These are phyloP conservation scores for Eimeria sp. DNA, from an alignment of 169 alveolate species.

Conservation along the genomic window DNA sequence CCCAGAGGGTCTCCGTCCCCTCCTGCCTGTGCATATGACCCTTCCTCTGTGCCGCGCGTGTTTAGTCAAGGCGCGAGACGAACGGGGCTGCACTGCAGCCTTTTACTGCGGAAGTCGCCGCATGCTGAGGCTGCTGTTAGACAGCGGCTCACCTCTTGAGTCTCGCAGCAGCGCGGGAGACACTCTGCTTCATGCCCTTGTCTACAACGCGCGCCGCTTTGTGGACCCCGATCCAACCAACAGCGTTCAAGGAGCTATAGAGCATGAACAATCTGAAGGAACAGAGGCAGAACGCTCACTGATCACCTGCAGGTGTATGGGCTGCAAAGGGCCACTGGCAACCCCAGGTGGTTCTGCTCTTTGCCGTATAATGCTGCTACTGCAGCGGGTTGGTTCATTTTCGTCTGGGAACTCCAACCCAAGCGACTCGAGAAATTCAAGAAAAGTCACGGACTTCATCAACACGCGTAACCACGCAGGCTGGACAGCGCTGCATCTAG, in stretches of 20 bases:
- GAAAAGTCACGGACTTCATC: neutral
- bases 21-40: neutral
- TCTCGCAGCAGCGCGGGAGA: conserved; percentile 39
- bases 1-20: neutral
- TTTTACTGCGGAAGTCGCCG: conserved; percentile 36
- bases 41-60: conserved; percentile 49
- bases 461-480: conserved; percentile 44
- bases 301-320: conserved; percentile 20
- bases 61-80: conserved; percentile 32
- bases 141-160: conserved; percentile 47
- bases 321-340: neutral
- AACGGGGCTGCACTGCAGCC: conserved; percentile 52
- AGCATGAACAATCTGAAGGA: neutral
- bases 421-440: neutral
- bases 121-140: conserved; percentile 65
- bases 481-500: conserved; percentile 70
- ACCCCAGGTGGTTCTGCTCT: conserved; percentile 23
- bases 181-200: conserved; percentile 61
- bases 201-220: conserved; percentile 54
- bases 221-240: neutral
- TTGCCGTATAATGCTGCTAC: conserved; percentile 40
- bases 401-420: neutral
- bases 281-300: neutral
- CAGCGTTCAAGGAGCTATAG: neutral
- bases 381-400: conserved; percentile 6